Conservation (phyloP, 176 grass and related monocot species). For the Triticum monococcum region DNA sequence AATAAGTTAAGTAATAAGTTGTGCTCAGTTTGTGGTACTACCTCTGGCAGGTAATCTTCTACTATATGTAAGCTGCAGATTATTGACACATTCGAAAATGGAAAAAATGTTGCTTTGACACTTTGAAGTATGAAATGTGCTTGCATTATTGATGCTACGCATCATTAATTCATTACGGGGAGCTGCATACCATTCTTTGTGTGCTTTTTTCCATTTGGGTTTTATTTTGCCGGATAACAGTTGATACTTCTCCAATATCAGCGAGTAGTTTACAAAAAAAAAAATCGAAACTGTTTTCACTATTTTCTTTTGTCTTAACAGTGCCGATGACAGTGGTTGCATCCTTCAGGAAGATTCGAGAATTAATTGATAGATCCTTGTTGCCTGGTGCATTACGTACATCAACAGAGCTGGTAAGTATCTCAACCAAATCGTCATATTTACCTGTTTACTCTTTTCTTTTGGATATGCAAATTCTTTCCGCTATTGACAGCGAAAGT, state of each 20-base stretch:
- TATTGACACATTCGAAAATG: background rate
- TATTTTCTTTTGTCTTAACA: slow-evolving; percentile 39
- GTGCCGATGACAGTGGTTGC: slow-evolving; percentile 91
- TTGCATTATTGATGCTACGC: slow-evolving; percentile 11
- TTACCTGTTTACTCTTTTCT: background rate
- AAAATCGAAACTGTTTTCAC: background rate
- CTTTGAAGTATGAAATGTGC: background rate
- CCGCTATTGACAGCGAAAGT: background rate
- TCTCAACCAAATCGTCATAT: slow-evolving; percentile 22
- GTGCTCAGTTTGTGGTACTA: background rate
- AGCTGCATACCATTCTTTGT: background rate
- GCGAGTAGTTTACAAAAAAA: background rate
- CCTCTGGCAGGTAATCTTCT: background rate
- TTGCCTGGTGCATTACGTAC: slow-evolving; percentile 76
- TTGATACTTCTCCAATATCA: background rate
- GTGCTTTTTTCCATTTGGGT: background rate
- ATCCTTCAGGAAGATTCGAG: slow-evolving; percentile 89
- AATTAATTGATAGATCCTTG: slow-evolving; percentile 66
- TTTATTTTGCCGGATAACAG: background rate
- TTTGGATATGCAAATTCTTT: background rate
- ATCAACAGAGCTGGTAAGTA: slow-evolving; percentile 77
- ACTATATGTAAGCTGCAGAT: background rate
- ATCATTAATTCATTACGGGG: slow-evolving; percentile 8
- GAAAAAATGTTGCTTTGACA: background rate
- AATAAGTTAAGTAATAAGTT: background rate